Base-by-base conservation (phyloP, 345 rosid species). In the Stellera chamaejasme region DNA sequence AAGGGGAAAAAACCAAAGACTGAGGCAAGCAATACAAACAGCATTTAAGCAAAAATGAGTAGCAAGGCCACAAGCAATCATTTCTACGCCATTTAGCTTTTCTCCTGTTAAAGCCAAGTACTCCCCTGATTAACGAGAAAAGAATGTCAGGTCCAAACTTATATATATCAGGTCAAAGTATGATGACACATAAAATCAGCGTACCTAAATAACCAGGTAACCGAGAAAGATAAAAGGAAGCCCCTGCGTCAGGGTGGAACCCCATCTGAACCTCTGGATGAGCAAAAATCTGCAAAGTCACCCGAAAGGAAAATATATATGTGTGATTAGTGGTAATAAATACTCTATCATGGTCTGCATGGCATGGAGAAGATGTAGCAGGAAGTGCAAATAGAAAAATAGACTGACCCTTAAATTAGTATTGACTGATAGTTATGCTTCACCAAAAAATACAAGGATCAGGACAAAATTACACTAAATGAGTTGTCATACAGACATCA, bases 41-140 rank as follows among this genome's bases (percentile, higher is more conserved):
- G 77, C 74, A 59, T 81, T 72, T 70, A 93, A 71, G 55, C 82
- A 67, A 65, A 68, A 93, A 69, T 84, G 99, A 28, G 99, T 87
- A 43, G 99, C 97, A 72, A 89, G 96, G 76, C 88, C 85, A 72
- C 84, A 84, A 2, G 96, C 94, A 68, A 89, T 79, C 97, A 93
- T 93, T 65, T 93, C 96, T 1, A 71, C 83, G 65, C 92, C 97
- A 74, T 80, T 71, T 39, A 87, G 94, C 66, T 84, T 87, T 72
- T 87, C 86, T 69, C 97, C 99, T 3, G 95, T 87, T 55, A 93
- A 78, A 58, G 99, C 92, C 54, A 89, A 72, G 76, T 80, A 93
- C 71, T 93, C 96, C 69, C 96, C 97, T 93, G 75, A 42, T 67
- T 48, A 63, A 61, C 13, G 45, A 36, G 56, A 41, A 28, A 43